phyloP scores from a whole-genome alignment of 345 rosid genomes.

The Gossypium australe region DNA sequence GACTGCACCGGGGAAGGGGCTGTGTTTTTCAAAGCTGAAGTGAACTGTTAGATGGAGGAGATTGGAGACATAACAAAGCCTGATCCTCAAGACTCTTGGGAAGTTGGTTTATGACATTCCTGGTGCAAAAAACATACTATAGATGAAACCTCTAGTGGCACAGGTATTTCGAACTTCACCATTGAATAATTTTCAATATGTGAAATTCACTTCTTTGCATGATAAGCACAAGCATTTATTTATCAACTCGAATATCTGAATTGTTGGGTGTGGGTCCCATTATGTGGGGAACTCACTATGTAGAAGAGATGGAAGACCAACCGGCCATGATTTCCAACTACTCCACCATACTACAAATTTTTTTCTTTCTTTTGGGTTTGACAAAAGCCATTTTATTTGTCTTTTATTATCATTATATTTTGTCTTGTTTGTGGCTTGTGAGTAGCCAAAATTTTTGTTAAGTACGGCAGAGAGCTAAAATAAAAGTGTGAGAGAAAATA shows the following conservation, averaged over 20 bases:
- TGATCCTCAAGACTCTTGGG: conserved; percentile 57
- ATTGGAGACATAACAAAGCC: conserved; percentile 84
- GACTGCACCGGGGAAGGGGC: conserved; percentile 80
- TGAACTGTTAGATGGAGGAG: conserved; percentile 53
- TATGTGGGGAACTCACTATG: too few relatives aligned
- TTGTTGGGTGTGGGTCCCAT: too few relatives aligned
- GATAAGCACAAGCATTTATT: not conserved
- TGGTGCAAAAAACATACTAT: conserved; percentile 72
- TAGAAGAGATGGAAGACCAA: too few relatives aligned
- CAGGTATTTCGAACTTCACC: conserved; percentile 43
- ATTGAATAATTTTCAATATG: not conserved
- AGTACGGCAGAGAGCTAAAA: too few relatives aligned
- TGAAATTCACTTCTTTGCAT: not conserved
- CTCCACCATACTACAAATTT: too few relatives aligned
- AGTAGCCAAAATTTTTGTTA: too few relatives aligned
- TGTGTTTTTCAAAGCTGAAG: conserved; percentile 79
- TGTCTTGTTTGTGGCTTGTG: too few relatives aligned
- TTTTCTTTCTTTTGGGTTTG: too few relatives aligned
- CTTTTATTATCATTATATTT: too few relatives aligned
- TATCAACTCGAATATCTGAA: not conserved
- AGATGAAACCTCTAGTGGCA: conserved; percentile 80
- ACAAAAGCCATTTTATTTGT: too few relatives aligned
- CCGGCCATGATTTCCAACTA: too few relatives aligned
- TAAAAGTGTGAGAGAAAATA: too few relatives aligned
- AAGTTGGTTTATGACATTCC: conserved; percentile 78